These are phyloP conservation scores for Talaromyces sp. DNA, from an alignment of 2,329 filamentous ascomycete genomes.

Conservation along the genomic window DNA sequence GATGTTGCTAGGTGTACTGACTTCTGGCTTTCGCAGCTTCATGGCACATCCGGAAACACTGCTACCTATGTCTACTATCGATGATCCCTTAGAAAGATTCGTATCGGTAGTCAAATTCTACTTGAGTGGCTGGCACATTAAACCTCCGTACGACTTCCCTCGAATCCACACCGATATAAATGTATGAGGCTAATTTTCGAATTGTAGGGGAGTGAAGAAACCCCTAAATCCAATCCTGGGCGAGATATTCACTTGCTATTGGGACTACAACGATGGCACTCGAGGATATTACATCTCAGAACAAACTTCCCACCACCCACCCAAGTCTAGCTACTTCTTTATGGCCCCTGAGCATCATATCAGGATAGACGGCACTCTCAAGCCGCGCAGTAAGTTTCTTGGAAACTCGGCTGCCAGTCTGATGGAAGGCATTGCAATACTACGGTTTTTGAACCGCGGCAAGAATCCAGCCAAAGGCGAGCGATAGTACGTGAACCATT, in stretches of 20 bases:
- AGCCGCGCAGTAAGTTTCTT: slow-evolving; percentile 89
- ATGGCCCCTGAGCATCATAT: slow-evolving; percentile 92
- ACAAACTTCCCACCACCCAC: slow-evolving; percentile 96
- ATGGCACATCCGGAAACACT: slow-evolving; percentile 99
- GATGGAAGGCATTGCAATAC: slow-evolving; percentile 93
- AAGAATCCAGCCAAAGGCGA: slow-evolving; percentile 61
- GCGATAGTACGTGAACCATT: slow-evolving; percentile 65
- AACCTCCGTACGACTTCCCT: slow-evolving; percentile 68
- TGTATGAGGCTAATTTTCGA: not conserved
- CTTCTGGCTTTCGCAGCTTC: slow-evolving; percentile 62
- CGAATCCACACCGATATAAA: not conserved
- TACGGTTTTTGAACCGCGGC: slow-evolving; percentile 75
- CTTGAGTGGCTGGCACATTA: slow-evolving; percentile 97
- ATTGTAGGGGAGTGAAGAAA: slow-evolving; percentile 85
- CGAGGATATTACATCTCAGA: slow-evolving; percentile 94
- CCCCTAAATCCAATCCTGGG: slow-evolving; percentile 94
- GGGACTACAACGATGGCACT: slow-evolving; percentile 81
- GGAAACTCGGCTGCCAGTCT: slow-evolving; percentile 96
- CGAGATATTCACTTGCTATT: slow-evolving; percentile 91
- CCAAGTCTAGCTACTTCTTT: slow-evolving; percentile 99
- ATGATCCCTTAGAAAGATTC: slow-evolving; percentile 85
- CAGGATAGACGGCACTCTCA: slow-evolving; percentile 89
- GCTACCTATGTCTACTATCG: slow-evolving; percentile 76
- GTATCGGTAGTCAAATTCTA: slow-evolving; percentile 97
- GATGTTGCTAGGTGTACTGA: slow-evolving; percentile 15